These are phyloP conservation scores for Nannochloris sp. DNA, from an alignment of 139 green algal genomes.

Conservation along the genomic window DNA sequence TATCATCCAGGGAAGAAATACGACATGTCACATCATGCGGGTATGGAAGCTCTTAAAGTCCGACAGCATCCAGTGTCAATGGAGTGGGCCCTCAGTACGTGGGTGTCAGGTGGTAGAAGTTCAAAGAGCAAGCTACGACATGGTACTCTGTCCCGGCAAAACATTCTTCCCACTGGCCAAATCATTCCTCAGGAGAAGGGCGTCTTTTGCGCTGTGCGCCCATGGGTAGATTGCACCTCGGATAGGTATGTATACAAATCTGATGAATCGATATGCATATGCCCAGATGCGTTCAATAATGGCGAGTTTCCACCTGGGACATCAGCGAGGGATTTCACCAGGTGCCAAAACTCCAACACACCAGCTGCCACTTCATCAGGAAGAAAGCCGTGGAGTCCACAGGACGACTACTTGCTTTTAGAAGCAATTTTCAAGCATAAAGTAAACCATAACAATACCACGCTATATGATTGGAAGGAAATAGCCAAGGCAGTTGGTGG, in stretches of 20 bases:
- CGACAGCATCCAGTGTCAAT: not conserved
- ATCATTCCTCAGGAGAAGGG: not conserved
- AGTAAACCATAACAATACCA: conserved; percentile 29
- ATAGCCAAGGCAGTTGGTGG: conserved; percentile 82
- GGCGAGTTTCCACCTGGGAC: conserved; percentile 65
- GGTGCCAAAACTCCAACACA: conserved; percentile 19
- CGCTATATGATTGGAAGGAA: conserved; percentile 49
- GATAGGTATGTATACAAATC: conserved; percentile 80
- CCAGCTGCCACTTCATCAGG: conserved; percentile 20
- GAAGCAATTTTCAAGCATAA: conserved; percentile 70
- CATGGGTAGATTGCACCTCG: conserved; percentile 67
- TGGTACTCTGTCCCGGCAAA: not conserved
- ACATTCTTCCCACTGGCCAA: conserved; percentile 6
- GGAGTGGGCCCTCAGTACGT: not conserved
- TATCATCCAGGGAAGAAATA: not conserved
- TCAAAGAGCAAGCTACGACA: not conserved
- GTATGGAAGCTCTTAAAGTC: not conserved
- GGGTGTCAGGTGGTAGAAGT: not conserved
- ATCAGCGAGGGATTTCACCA: conserved; percentile 76
- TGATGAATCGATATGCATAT: conserved; percentile 63
- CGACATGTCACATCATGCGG: not conserved
- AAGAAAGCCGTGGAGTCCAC: conserved; percentile 45
- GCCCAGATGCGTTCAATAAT: conserved; percentile 45
- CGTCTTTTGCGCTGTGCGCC: conserved; percentile 61
- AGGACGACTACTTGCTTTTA: conserved; percentile 68